Base-by-base conservation (phyloP, 352 stramenopile species). In the Phytophthora tubulina region DNA sequence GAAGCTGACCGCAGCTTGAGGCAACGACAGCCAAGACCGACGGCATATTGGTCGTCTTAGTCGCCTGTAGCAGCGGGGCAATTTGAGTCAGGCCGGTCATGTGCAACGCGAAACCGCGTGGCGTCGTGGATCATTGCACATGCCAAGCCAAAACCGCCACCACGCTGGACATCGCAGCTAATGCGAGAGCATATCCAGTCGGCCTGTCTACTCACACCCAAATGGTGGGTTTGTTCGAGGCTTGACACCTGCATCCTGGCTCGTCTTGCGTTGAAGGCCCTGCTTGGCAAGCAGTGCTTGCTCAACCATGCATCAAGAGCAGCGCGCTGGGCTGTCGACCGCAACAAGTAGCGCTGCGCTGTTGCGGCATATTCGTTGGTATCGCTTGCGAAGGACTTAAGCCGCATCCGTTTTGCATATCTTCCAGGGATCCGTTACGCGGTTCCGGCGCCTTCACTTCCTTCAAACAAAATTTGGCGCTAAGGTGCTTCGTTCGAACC, bases 201-300 rank as follows among this genome's bases (percentile, higher is more conserved):
- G 64, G 39, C 56, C 64, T 72, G 64, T 72, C 64, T 67, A 62
- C 54, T 35, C 44, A 31, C 49, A 14, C 35, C 45, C 21, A 57
- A 41, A 56, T 60, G 46, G 54, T 53, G 54, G 55, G 45, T 70
- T 70, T 64, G 45, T 36, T 49, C 61, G 49, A 68, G 21, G 21
- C 21, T 31, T 56, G 21, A 45, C 36, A 36, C 42, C 61, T 66
- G 44, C 30, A 42, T 30, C 10, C 52, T 53, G 27, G 31, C 33
- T 21, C 32, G 33, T 39, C 52, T 56, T 38, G 49, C 17, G 59
- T 60, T 57, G 59, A 59, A 67, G 36, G 42, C 17, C 44, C 44
- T 50, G 17, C 39, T 31, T 42, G 61, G 54, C 61, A n/a, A 27
- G 21, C 21, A 27, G 21, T 68, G 62, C 51, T 69, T 63, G 62